Conservation (phyloP, 78 protist genomes). For the Dictyostelium intermedium region DNA sequence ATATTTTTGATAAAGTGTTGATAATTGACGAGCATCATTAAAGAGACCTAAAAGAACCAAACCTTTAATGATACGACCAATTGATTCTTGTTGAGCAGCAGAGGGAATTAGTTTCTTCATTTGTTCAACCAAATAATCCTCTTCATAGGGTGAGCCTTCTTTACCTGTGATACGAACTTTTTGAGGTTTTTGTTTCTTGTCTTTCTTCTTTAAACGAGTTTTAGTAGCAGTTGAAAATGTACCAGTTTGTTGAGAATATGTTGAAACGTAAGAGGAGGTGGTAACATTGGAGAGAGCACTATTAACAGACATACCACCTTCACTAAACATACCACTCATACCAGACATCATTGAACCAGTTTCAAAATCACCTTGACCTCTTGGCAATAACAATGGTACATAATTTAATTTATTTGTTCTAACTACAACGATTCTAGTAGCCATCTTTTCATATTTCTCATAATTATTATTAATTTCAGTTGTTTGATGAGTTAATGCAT, state of each 20-base stretch:
- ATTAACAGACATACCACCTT: constrained; percentile 22
- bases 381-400: constrained; percentile 33
- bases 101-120: constrained; percentile 73
- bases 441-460: constrained; percentile 17
- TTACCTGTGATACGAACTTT: constrained; percentile 66
- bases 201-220: constrained; percentile 22
- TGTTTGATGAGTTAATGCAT: background rate
- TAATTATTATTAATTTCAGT: constrained; percentile 10
- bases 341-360: constrained; percentile 77
- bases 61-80: constrained; percentile 18
- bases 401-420: constrained; percentile 39
- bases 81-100: constrained; percentile 16
- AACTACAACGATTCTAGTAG: constrained; percentile 33
- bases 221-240: constrained; percentile 69
- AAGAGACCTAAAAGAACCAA: constrained; percentile 23
- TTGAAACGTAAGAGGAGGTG: constrained; percentile 45
- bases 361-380: constrained; percentile 21
- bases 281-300: constrained; percentile 4
- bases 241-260: constrained; percentile 72
- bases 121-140: constrained; percentile 73
- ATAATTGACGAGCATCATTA: constrained; percentile 48
- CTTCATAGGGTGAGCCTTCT: constrained; percentile 69
- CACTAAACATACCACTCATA: constrained; percentile 75
- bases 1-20: background rate
- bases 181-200: constrained; percentile 8